Base-by-base conservation (phyloP, 352 stramenopile genomes). In the Paralagenidium karlingii region DNA sequence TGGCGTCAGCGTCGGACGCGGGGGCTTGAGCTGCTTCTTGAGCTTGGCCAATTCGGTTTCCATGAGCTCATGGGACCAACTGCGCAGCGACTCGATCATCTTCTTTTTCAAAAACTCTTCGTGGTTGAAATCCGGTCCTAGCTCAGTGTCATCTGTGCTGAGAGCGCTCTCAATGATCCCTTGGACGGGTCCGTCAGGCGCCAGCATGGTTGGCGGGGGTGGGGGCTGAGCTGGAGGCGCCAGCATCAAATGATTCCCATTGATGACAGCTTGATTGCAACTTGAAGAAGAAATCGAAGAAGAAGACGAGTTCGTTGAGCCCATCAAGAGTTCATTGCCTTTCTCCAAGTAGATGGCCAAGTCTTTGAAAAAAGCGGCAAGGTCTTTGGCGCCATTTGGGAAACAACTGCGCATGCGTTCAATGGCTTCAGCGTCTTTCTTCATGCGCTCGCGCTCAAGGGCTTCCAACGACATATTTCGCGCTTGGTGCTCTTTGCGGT, bases 101-200 rank as follows among this genome's bases (percentile, higher is more conserved):
- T 82, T 83, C 53, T 82, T 82, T 26, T 77, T 78, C 6, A 82
- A 40, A 22, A 68, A 70, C 37, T 78, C 69, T 28, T 83, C 67
- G n/a, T n/a, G n/a, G n/a, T n/a, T n/a, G n/a, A n/a, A n/a, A n/a
- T n/a, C n/a, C n/a, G n/a, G n/a, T n/a, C n/a, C n/a, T n/a, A n/a
- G n/a, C n/a, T n/a, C n/a, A n/a, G n/a, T n/a, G n/a, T n/a, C n/a
- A n/a, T n/a, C n/a, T n/a, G n/a, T n/a, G n/a, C n/a, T n/a, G n/a
- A n/a, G n/a, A n/a, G n/a, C n/a, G n/a, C n/a, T n/a, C n/a, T n/a
- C n/a, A n/a, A n/a, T n/a, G n/a, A n/a, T n/a, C n/a, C n/a, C n/a
- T n/a, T n/a, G n/a, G n/a, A n/a, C n/a, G n/a, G n/a, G n/a, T n/a
- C n/a, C n/a, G n/a, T n/a, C n/a, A n/a, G n/a, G n/a, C n/a, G n/a